These are phyloP conservation scores for Epichloe gansuensis DNA, from an alignment of 2,329 filamentous ascomycete genomes.

Conservation along the genomic window DNA sequence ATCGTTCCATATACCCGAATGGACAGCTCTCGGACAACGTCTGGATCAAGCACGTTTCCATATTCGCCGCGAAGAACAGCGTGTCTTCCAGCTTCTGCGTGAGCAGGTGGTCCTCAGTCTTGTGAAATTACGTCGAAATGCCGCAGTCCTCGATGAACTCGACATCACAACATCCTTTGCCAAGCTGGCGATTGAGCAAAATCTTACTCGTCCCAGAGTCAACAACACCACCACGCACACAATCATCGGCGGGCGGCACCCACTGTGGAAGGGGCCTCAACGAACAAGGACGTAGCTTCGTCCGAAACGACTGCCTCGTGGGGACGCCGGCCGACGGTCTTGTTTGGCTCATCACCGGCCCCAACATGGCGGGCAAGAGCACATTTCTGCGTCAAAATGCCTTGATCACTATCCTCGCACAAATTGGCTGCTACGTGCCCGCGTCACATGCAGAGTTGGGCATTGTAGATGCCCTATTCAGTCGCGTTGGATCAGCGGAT, in stretches of 20 bases:
- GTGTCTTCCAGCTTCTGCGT: conserved; percentile 64
- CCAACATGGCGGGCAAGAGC: conserved; percentile 98
- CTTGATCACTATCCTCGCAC: conserved; percentile 83
- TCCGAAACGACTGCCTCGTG: conserved; percentile 75
- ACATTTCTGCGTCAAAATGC: conserved; percentile 95
- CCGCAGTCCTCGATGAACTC: conserved; percentile 82
- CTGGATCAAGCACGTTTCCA: conserved; percentile 68
- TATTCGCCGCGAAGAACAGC: conserved; percentile 75
- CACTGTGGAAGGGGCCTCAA: conserved; percentile 78
- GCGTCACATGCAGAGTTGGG: conserved; percentile 77
- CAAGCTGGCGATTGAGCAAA: conserved; percentile 60
- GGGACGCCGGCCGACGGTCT: conserved; percentile 53
- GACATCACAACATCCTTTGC: conserved; percentile 86
- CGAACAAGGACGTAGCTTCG: conserved; percentile 69
- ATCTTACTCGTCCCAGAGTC: conserved; percentile 61
- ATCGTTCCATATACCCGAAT: conserved; percentile 72
- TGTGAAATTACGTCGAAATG: conserved; percentile 77
- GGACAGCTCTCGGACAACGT: conserved; percentile 67
- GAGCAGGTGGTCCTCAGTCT: conserved; percentile 68
- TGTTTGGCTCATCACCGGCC: conserved; percentile 61
- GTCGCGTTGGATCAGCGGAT: conserved; percentile 84
- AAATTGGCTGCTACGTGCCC: conserved; percentile 86
- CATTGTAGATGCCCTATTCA: conserved; percentile 92
- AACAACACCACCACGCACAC: conserved; percentile 54
- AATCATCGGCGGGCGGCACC: conserved; percentile 79